Evolutionary conservation across 176 grass and related monocot genomes (phyloP).

Genomic region (Calamus simplicifolius): DNA sequence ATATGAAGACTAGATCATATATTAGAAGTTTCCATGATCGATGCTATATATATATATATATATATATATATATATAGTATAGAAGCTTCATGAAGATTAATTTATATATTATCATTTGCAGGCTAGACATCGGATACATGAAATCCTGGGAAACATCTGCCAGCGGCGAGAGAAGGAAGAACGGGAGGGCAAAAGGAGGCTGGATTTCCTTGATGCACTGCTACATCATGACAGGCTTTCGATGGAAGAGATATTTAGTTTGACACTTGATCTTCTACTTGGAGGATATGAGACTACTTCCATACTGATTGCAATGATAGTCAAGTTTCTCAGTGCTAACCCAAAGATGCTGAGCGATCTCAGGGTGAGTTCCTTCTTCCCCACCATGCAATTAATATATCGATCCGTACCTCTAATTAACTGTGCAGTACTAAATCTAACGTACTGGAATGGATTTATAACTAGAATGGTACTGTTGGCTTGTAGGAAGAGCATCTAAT

Average conservation of each 20-base stretch:
- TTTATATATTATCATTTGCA: neutral
- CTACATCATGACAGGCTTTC: neutral
- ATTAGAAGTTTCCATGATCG: neutral
- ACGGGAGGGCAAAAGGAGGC: neutral
- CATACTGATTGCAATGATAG: conserved; percentile 6
- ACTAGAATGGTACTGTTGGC: neutral
- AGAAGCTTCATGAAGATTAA: no score
- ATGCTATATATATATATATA: no score
- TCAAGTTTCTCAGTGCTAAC: neutral
- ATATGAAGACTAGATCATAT: neutral
- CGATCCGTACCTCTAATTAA: no score
- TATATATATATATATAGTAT: no score
- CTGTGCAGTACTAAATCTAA: no score
- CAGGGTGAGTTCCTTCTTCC: neutral
- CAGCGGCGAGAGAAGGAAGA: neutral
- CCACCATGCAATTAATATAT: no score
- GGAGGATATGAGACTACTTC: conserved; percentile 17
- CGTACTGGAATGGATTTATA: neutral
- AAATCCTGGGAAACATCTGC: neutral
- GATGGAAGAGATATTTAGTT: conserved; percentile 2
- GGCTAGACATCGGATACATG: neutral
- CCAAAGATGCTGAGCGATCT: conserved; percentile 3
- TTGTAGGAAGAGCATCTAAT: conserved; percentile 13
- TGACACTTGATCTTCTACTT: conserved; percentile 11
- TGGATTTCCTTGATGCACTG: conserved; percentile 6